Evolutionary conservation across 1,139 yeast genomes (phyloP).

Genomic region (Yamadazyma membranifaciens): DNA sequence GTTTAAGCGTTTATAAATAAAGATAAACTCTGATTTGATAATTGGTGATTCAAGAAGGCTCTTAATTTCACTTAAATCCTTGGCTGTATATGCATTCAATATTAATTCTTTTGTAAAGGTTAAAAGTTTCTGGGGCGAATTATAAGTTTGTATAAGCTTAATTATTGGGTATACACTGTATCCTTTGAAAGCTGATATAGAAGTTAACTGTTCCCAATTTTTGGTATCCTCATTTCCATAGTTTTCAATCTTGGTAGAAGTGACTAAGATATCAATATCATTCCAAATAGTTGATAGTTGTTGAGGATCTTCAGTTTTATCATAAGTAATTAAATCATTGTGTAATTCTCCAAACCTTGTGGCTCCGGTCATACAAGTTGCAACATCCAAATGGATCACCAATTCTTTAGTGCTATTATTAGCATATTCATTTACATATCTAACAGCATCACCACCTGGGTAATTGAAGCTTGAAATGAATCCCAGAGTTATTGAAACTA

Average conservation of each 20-base stretch:
- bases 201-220: conserved; percentile 28
- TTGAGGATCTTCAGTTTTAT: conserved; percentile 62
- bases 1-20: conserved; percentile 27
- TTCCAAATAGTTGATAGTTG: conserved; percentile 47
- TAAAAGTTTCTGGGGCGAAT: conserved; percentile 11
- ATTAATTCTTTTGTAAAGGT: conserved; percentile 1
- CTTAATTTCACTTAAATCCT: conserved; percentile 16
- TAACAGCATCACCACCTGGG: conserved; percentile 84
- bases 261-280: conserved; percentile 58
- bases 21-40: conserved; percentile 24
- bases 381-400: conserved; percentile 70
- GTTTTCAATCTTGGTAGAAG: conserved; percentile 28
- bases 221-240: conserved; percentile 12
- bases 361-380: conserved; percentile 87
- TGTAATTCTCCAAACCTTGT: conserved; percentile 67
- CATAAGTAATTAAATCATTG: conserved; percentile 51
- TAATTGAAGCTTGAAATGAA: conserved; percentile 72
- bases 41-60: conserved; percentile 23
- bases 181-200: conserved; percentile 22
- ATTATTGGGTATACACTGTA: conserved; percentile 21
- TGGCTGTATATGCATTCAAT: conserved; percentile 10
- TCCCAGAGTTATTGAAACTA: conserved; percentile 51
- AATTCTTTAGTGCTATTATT: conserved; percentile 12
- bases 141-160: conserved; percentile 10
- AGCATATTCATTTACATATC: conserved; percentile 48